These are phyloP conservation scores for Pichia pseudocactophila DNA, from an alignment of 805 yeast genomes.

Conservation along the genomic window DNA sequence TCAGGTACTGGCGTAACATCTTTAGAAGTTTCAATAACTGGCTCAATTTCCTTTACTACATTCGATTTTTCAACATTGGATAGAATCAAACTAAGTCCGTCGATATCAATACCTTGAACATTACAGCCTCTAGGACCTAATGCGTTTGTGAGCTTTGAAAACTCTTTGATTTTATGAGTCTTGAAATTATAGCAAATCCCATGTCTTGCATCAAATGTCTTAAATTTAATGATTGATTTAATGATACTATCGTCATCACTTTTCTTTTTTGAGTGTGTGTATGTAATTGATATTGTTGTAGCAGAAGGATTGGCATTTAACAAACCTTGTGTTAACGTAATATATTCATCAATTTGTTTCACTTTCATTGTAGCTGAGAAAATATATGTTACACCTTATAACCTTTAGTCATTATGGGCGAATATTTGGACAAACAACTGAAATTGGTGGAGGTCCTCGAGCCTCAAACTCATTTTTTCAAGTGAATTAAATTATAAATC, in stretches of 20 bases:
- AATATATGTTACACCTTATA: background rate
- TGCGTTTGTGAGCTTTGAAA: slow-evolving; percentile 62
- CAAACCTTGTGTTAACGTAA: slow-evolving; percentile 22
- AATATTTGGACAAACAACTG: no score
- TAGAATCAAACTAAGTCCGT: slow-evolving; percentile 21
- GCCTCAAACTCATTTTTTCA: no score
- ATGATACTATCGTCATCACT: slow-evolving; percentile 9
- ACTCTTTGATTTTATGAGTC: slow-evolving; percentile 60
- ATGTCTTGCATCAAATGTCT: slow-evolving; percentile 54
- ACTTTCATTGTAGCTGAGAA: slow-evolving; percentile 15
- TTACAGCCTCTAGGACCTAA: slow-evolving; percentile 55
- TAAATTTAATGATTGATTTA: slow-evolving; percentile 36
- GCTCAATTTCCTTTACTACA: slow-evolving; percentile 8
- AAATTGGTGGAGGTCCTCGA: no score
- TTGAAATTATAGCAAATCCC: slow-evolving; percentile 53
- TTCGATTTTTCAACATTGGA: slow-evolving; percentile 16
- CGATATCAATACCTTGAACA: slow-evolving; percentile 16
- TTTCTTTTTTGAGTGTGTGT: slow-evolving; percentile 22
- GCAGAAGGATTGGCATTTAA: slow-evolving; percentile 23
- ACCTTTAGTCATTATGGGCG: no score
- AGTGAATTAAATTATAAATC: no score
- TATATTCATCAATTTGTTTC: slow-evolving; percentile 24
- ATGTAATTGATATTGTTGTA: slow-evolving; percentile 27
- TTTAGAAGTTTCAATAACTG: background rate
- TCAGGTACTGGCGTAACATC: background rate